Evolutionary conservation across 768 basidiomycete genomes (phyloP), one percentile per base, ranked within the genome.

Genomic region (Naganishia vishniacii): DNA sequence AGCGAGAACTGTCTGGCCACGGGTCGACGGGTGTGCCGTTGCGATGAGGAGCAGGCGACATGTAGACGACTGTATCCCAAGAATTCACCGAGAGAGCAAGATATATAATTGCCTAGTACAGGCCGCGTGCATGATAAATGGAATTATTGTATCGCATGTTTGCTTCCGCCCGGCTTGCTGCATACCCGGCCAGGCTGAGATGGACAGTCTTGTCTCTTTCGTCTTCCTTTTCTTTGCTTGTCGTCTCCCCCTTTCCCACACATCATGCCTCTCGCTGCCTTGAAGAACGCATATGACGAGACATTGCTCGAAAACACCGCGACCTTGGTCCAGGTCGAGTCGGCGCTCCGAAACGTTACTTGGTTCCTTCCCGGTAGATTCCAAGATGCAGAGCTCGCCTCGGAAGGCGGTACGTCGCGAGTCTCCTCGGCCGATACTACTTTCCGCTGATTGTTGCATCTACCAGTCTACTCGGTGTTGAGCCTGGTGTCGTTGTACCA

Each of bases 331-430:
- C 84, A 86, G n/a, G 73, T 97, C 69, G 94, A 98, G 78, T 90
- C 88, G 18, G 85, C 88, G 28, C 78, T 98, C 68, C 82, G 91
- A 68, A 92, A 91, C 41, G 79, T 97, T 64, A 92, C 91, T 48
- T 98, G 93, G 92, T 86, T 98, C 71, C 80, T 98, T 46, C 94
- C 94, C 9, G 93, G 93, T 65, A 84, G 92, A 68, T 97, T 98
- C 83, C 91, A 91, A 78, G 93, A 97, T 82, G 91, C 92, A 48
- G 93, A 97, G 77, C 81, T 98, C 53, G 92, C 89, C 65, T 91
- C 91, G 13, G 94, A 98, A 83, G 85, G 88, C 72, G 81, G 93
- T 94, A 69, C 82, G 91, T 88, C 66, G 6, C 5, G 23, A 9
- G 18, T 23, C 44, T 31, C 59, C 26, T 60, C n/a, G n/a, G n/a